phyloP scores from a whole-genome alignment of 2,329 filamentous ascomycete genomes.

The Periconia sp. region DNA sequence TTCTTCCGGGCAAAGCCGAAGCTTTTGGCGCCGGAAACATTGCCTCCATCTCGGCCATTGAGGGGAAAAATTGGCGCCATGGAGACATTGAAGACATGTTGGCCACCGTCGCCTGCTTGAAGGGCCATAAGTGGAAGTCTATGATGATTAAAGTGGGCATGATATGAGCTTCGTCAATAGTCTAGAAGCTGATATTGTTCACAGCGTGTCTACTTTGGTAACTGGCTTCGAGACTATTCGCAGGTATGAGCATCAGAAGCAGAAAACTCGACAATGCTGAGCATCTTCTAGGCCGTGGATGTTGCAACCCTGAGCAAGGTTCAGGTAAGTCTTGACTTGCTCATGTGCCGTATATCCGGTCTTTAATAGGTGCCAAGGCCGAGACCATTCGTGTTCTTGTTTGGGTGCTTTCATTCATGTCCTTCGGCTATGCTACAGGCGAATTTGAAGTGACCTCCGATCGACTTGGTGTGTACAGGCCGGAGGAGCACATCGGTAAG shows the following conservation, averaged over 20 bases:
- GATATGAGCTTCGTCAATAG: background rate
- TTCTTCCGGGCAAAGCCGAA: slow-evolving; percentile 42
- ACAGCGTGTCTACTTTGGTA: slow-evolving; percentile 53
- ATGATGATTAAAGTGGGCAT: slow-evolving; percentile 51
- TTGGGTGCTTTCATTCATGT: slow-evolving; percentile 62
- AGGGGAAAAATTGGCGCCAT: slow-evolving; percentile 60
- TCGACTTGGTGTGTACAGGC: slow-evolving; percentile 55
- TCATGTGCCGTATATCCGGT: slow-evolving; percentile 18
- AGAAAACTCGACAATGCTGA: slow-evolving; percentile 45
- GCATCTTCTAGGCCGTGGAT: slow-evolving; percentile 56
- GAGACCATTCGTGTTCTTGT: slow-evolving; percentile 62
- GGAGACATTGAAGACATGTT: slow-evolving; percentile 61
- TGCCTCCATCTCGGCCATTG: slow-evolving; percentile 44
- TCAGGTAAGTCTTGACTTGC: slow-evolving; percentile 33
- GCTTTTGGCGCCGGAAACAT: slow-evolving; percentile 58
- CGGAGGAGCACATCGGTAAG: slow-evolving; percentile 62
- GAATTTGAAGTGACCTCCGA: slow-evolving; percentile 64
- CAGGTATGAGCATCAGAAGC: slow-evolving; percentile 55
- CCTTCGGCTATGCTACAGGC: slow-evolving; percentile 62
- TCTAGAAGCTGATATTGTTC: slow-evolving; percentile 20
- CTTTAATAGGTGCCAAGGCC: slow-evolving; percentile 42
- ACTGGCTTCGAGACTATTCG: slow-evolving; percentile 58
- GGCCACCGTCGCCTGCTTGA: slow-evolving; percentile 54
- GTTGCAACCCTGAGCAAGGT: slow-evolving; percentile 60
- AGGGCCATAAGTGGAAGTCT: slow-evolving; percentile 50